Evolutionary conservation across 2,329 filamentous ascomycete species (phyloP), one percentile per base, ranked within the genome.

Genomic region (Cytospora paraplurivora): DNA sequence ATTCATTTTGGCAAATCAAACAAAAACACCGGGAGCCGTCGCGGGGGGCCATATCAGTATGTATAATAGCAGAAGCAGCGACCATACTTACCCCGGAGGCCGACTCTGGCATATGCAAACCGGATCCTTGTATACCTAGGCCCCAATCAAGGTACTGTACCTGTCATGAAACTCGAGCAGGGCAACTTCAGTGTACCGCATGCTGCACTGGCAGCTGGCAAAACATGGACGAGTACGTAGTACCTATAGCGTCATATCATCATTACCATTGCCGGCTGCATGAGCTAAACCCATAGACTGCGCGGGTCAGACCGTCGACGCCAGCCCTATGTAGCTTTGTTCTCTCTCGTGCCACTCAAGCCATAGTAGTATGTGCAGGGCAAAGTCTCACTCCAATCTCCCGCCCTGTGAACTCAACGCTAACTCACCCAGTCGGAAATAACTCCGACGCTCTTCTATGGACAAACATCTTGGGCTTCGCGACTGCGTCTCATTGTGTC

Each of bases 351-450:
- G 19, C 41, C 41, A 44, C 6, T 2, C 41, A 44, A n/a, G 41
- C 41, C 17, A 44, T 44, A 44, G n/a, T 1, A 19, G 44, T 47
- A 47, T 3, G n/a, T 21, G 44, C 44, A 47, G 12, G 11, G 44
- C n/a, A n/a, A 47, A 47, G 44, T 5, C 49, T 19, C 32, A 15
- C 21, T 19, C 11, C 35, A 56, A 41, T 27, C 19, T 56, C 53
- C 11, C 35, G n/a, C 38, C 35, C 10, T 21, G 27, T 21, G 41
- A 38, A 21, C 19, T 17, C 34, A 70, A 67, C 68, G 44, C n/a
- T 56, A 37, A 27, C 27, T 27, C 27, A 27, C 5, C 35, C 19
- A 27, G 21, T 35, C 53, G 53, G 53, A 8, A 27, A 32, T 11
- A 35, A 38, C 27, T 38, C 53, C 53, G 53, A 41, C 17, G 11